phyloP scores from a whole-genome alignment of 805 yeast genomes.

The Scheffersomyces lignosus region DNA sequence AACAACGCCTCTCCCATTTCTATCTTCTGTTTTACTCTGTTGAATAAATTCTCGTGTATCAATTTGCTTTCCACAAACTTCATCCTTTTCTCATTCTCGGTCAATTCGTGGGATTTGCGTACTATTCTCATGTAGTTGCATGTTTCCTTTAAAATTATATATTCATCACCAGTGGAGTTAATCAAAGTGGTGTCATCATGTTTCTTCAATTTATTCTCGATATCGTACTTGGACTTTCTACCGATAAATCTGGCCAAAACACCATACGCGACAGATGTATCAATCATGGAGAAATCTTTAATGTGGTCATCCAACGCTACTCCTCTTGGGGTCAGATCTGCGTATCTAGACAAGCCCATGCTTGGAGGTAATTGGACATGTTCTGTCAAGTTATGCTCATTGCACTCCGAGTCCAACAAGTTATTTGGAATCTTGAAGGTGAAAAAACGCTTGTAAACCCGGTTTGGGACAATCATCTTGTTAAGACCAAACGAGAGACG shows the following conservation, averaged over 20 bases:
- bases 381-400: slow-evolving; percentile 25
- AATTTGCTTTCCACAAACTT: slow-evolving; percentile 19
- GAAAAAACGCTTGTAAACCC: slow-evolving; percentile 37
- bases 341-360: slow-evolving; percentile 20
- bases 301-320: slow-evolving; percentile 6
- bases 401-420: slow-evolving; percentile 39
- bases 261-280: slow-evolving; percentile 30
- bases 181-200: slow-evolving; percentile 23
- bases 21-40: slow-evolving; percentile 29
- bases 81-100: slow-evolving; percentile 15
- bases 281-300: slow-evolving; percentile 29
- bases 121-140: slow-evolving; percentile 26
- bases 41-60: slow-evolving; percentile 22
- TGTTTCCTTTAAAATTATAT: slow-evolving; percentile 35
- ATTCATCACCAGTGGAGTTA: slow-evolving; percentile 40
- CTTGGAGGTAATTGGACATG: slow-evolving; percentile 41
- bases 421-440: slow-evolving; percentile 40
- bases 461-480: slow-evolving; percentile 18
- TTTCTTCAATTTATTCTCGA: slow-evolving; percentile 12
- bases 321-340: neutral
- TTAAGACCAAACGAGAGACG: slow-evolving; percentile 14
- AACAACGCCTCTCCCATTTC: slow-evolving; percentile 21
- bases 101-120: slow-evolving; percentile 15
- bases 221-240: slow-evolving; percentile 32
- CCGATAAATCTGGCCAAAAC: slow-evolving; percentile 41